Evolutionary conservation across 2,329 filamentous ascomycete genomes (phyloP), one percentile per base, ranked within the genome.

Genomic region (Plectosphaerella plurivora): DNA sequence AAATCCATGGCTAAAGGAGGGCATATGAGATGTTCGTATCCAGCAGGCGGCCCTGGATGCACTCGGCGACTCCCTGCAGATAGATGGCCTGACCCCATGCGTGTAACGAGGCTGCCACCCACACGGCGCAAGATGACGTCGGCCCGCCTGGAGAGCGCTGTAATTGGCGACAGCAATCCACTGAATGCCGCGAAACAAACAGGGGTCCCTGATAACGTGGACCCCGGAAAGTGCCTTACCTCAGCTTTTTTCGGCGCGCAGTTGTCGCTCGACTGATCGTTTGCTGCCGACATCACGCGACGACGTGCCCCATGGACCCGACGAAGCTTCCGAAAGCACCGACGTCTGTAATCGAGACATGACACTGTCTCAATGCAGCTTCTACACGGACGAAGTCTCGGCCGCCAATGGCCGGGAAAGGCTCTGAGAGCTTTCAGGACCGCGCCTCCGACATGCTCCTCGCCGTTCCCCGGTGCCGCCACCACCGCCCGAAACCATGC

Each of bases 321-420:
- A 33, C 28, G 28, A 33, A 12, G 22, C 22, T 22, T 22, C 5
- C 22, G 22, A 22, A n/a, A n/a, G 8, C 39, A 42, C 15, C n/a
- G 11, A 16, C 6, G 11, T 20, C 41, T 12, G 18, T 44, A n/a
- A 16, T 20, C 16, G 16, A 44, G 41, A 44, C 51, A 65, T 66
- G 63, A 59, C 39, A 49, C 37, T 44, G 51, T 39, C 49, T 45
- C 58, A 52, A 67, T 68, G 65, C 64, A 61, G 55, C 50, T 61
- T 52, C 59, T 66, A 45, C 58, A 59, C 52, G 58, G 55, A 58
- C 63, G 57, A 56, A 58, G 60, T 18, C 36, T 61, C 28, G 55
- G 55, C 59, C 55, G 58, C 53, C 53, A 41, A 36, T 58, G 56
- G 53, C 47, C 54, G 16, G 46, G 35, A 16, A 44, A 45, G 46